Base-by-base conservation (phyloP, 192 early-diverging fungal genomes). In the Entrophospora sp. region DNA sequence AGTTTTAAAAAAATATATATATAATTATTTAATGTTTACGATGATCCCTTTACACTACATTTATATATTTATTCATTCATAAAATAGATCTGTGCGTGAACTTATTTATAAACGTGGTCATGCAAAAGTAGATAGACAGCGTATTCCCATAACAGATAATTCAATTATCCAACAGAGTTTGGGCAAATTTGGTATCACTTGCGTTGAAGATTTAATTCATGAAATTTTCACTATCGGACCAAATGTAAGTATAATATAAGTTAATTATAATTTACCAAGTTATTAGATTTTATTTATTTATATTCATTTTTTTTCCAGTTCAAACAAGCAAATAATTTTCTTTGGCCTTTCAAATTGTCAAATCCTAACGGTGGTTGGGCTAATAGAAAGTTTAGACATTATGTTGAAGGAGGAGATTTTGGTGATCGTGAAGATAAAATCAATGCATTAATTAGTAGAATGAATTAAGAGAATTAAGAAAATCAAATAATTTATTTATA, bases 101-200 rank as follows among this genome's bases (percentile, higher is more conserved):
- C 82, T 99, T 53, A 86, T 99, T 84, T 99, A 99, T 93, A 98
- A 99, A 90, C 92, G 97, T 69, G 97, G 94, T 66, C 96, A 93
- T 79, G 95, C 85, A 72, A 99, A 99, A 92, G 85, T 97, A 75
- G 85, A 95, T 87, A 91, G 89, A 81, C 94, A 97, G 83, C 89
- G 97, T 69, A 85, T 97, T 70, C 91, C 95, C 66, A 90, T 99
- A 81, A 80, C 83, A 72, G 95, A 97, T 81, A 99, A 99, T 88
- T 71, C 86, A 58, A 84, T 99, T 80, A 89, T 97, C 73, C 94
- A 97, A 85, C 74, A 87, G 74, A 73, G 76, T 67, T 86, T 99
- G 38, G 95, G 95, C 76, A 87, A 92, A 76, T 90, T 78, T 79
- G 94, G 94, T 74, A 90, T 99, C 83, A 88, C 96, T 80, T 99